Evolutionary conservation across 2,329 filamentous ascomycete species (phyloP).

Genomic region (Ilyonectria mors-panacis): DNA sequence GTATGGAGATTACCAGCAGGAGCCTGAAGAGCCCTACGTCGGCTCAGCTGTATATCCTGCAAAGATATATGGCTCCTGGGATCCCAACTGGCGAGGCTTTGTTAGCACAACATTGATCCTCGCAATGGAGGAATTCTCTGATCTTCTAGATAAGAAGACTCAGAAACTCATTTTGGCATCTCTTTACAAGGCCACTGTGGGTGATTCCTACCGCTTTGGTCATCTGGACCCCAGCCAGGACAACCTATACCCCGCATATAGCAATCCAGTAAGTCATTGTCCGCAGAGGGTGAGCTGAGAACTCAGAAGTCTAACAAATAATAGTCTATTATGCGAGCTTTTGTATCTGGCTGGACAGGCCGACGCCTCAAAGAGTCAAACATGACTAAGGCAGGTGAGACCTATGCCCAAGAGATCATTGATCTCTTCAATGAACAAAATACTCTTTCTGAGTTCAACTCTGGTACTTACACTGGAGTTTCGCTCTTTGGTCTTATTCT

Average conservation of each 20-base stretch:
- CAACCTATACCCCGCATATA: constrained; percentile 74
- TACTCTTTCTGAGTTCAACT: constrained; percentile 75
- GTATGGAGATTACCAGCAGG: constrained; percentile 64
- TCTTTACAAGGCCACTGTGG: constrained; percentile 68
- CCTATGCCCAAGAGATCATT: constrained; percentile 69
- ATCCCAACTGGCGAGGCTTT: constrained; percentile 77
- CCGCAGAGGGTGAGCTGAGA: too few relatives aligned
- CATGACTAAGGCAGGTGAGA: constrained; percentile 71
- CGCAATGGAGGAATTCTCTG: constrained; percentile 70
- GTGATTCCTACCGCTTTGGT: constrained; percentile 74
- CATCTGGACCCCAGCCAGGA: constrained; percentile 65
- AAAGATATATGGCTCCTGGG: constrained; percentile 70
- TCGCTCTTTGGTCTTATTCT: constrained; percentile 71
- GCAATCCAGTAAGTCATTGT: constrained; percentile 62
- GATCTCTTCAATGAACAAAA: constrained; percentile 68
- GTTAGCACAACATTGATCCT: constrained; percentile 72
- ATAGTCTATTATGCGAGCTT: constrained; percentile 71
- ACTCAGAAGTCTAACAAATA: background rate
- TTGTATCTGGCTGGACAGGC: constrained; percentile 72
- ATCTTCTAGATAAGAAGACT: constrained; percentile 58
- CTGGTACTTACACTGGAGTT: constrained; percentile 74
- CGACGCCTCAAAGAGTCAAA: constrained; percentile 67
- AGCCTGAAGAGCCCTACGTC: constrained; percentile 71
- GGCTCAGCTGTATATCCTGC: constrained; percentile 66
- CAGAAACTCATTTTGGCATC: constrained; percentile 66